Evolutionary conservation across 805 yeast genomes (phyloP), one percentile per base, ranked within the genome.

Genomic region (Brettanomyces anomalus): DNA sequence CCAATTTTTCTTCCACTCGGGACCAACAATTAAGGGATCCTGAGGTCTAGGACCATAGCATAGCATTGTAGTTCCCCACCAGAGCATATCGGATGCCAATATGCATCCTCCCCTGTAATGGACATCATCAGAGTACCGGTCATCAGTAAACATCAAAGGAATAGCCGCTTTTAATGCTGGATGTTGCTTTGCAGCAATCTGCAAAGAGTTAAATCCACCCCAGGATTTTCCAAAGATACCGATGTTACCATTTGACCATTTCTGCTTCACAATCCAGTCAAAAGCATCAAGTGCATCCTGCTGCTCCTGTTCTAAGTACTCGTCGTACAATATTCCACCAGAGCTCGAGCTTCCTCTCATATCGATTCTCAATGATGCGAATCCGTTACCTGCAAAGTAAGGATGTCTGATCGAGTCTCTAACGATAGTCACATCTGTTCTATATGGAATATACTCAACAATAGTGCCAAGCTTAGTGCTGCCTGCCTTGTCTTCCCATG

Each of bases 11-110:
- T 50, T 65, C 74, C 74, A 70, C 3, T 48, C 42, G 3, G 49
- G 52, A 8, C 69, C 69, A 18, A 63, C 68, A 36, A 68, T 57
- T 17, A 52, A 47, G 3, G 72, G 72, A 52, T 70, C 74, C 42
- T 67, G 73, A 5, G 73, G 74, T 49, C 73, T 61, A 37, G 72
- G 70, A 24, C 63, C 65, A 43, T 68, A 70, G 4, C 61, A 62
- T 24, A 61, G 53, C 74, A 70, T 70, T 0, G 73, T 69, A 5
- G 72, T 66, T 1, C 71, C 74, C 74, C 74, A 70, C 73, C 74
- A 69, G 14, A 70, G 50, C 74, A 70, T 69, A 51, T 70, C 73
- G 4, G 66, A 57, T 1, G 71, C 73, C 36, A 70, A 44, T 13
- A 68, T 36, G 55, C 70, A 64, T 13, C 74, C 74, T 39, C 74